A percentile compares a stretch with the other conserved stretches of the same genome.
phyloP scores from a whole-genome alignment of 768 basidiomycete genomes.

The Astraeus odoratus region DNA sequence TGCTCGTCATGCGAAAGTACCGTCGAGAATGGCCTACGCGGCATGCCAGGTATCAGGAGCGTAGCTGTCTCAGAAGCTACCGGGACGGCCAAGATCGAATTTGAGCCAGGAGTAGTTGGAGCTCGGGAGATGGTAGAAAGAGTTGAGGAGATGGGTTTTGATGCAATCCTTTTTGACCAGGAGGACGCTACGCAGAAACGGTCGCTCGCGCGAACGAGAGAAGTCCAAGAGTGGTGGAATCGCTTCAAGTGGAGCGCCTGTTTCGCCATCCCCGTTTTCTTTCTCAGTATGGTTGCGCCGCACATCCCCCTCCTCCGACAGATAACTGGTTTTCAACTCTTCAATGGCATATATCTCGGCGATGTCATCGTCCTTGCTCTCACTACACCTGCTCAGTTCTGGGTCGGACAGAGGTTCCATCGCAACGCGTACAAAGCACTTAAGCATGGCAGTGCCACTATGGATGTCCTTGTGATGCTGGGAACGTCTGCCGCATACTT shows the following conservation, averaged over 20 bases:
- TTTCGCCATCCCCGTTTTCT: slow-evolving; percentile 93
- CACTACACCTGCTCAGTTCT: slow-evolving; percentile 90
- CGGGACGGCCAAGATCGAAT: slow-evolving; percentile 67
- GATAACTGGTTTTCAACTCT: slow-evolving; percentile 44
- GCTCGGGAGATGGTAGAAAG: slow-evolving; percentile 85
- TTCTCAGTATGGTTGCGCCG: slow-evolving; percentile 80
- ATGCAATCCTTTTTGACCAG: slow-evolving; percentile 78
- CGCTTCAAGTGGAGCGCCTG: slow-evolving; percentile 67
- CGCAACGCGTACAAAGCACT: slow-evolving; percentile 85
- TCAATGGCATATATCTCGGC: slow-evolving; percentile 70
- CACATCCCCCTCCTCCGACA: slow-evolving; percentile 54
- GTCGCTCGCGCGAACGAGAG: slow-evolving; percentile 83
- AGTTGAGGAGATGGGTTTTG: slow-evolving; percentile 85
- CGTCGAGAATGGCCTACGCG: slow-evolving; percentile 62
- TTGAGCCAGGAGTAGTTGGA: slow-evolving; percentile 65
- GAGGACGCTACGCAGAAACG: slow-evolving; percentile 78
- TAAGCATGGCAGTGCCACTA: slow-evolving; percentile 84
- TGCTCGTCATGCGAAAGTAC: slow-evolving; percentile 76
- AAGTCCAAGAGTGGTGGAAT: slow-evolving; percentile 82
- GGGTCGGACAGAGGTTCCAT: slow-evolving; percentile 85
- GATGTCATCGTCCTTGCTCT: slow-evolving; percentile 71
- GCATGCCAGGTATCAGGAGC: slow-evolving; percentile 64
- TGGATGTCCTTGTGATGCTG: slow-evolving; percentile 96
- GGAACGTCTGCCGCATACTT: slow-evolving; percentile 92
- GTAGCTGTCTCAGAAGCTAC: slow-evolving; percentile 73